Percentiles rank a stretch among this genome's conserved stretches.
phyloP scores from a whole-genome alignment of 305 asterid species.

The Solanum hybrid region DNA sequence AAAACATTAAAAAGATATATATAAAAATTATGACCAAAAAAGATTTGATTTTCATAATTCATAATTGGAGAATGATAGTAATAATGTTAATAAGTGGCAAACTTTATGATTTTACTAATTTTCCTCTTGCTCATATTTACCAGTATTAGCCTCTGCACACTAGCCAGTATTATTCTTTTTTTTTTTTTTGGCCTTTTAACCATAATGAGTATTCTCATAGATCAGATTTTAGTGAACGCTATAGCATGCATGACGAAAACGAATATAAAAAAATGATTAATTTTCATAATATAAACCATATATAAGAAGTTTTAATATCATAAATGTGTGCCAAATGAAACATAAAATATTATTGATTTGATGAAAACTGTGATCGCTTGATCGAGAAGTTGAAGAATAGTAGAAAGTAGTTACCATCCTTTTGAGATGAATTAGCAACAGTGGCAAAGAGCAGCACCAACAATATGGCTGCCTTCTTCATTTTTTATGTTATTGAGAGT shows the following conservation, averaged over 20 bases:
- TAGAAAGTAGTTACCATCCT: constrained; percentile 35
- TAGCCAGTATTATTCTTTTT: background rate
- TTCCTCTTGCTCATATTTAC: background rate
- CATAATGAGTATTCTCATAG: background rate
- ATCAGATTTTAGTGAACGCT: background rate
- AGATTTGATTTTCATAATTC: background rate
- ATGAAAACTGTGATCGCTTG: background rate
- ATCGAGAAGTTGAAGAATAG: background rate
- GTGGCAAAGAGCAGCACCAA: constrained; percentile 28
- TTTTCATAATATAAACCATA: background rate
- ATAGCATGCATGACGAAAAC: background rate
- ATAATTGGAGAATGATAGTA: background rate
- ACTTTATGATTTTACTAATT: background rate
- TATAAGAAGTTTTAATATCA: background rate
- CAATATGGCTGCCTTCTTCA: constrained; percentile 14
- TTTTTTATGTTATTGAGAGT: background rate
- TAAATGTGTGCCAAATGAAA: background rate
- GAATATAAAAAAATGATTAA: background rate
- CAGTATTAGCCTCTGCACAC: background rate
- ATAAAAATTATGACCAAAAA: too few species aligned
- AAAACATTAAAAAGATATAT: background rate
- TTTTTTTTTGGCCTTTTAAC: background rate
- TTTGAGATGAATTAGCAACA: constrained; percentile 17
- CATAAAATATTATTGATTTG: background rate
- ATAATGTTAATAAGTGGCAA: background rate